Evolutionary conservation across 495 filamentous ascomycete species (phyloP), one percentile per base, ranked within the genome.

Genomic region (Viridothelium virens): DNA sequence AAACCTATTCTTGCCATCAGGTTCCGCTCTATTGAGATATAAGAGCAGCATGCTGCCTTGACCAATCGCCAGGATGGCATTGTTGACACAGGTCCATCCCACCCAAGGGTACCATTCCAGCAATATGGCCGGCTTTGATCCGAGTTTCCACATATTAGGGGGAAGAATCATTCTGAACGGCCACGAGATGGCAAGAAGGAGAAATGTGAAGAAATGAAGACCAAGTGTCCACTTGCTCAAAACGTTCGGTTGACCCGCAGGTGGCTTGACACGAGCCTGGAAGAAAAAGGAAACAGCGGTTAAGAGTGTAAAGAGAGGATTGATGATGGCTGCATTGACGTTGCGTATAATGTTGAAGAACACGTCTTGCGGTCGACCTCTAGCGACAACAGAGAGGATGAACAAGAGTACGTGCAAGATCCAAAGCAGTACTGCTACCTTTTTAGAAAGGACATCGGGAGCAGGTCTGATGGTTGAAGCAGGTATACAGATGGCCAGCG

Each of bases 101-200:
- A 53, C 47, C n/a, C 47, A 53, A 53, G 47, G n/a, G 9, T 53
- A 53, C 47, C 47, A 12, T 53, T 53, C 47, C 16, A 53, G 9
- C 47, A 53, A 18, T 53, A 53, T 53, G 47, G 47, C 10, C 47
- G 47, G 47, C 47, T 53, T 53, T 25, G n/a, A 53, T 25, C 47
- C 47, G n/a, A 53, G 47, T n/a, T 53, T 53, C n/a, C n/a, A 53
- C 9, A 53, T 25, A 18, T 53, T 11, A 25, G 9, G 47, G 6
- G 47, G 47, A 53, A 53, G 47, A 10, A 9, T 53, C 47, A 53
- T 53, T 44, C 39, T 44, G 39, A 44, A 44, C 39, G 39, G 39
- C 39, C 39, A 44, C 12, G 39, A 44, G 39, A 44, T 44, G 39
- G 39, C 39, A 44, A 44, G 39, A 44, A 44, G 6, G 39, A 44